A percentile compares a stretch with the other conserved stretches of the same genome.
Evolutionary conservation across 495 filamentous ascomycete genomes (phyloP).

Genomic region (Penicillium argentinense): DNA sequence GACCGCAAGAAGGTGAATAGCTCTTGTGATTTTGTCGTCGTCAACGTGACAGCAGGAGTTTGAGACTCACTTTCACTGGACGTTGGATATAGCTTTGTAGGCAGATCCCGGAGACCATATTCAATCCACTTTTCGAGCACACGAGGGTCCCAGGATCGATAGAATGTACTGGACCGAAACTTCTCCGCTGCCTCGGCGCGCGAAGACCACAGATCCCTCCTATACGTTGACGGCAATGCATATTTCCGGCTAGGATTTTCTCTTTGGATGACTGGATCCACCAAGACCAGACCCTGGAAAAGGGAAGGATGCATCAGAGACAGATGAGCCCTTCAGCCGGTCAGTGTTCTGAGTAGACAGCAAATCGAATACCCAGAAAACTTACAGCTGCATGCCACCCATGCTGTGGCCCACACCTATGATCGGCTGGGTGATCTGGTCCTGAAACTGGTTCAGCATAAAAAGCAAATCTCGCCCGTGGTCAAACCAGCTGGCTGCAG

Average conservation of each 20-base stretch:
- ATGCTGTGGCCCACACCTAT: constrained; percentile 77
- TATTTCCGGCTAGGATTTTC: constrained; percentile 6
- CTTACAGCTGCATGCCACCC: constrained; percentile 58
- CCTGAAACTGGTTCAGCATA: constrained; percentile 60
- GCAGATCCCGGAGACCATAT: constrained; percentile 54
- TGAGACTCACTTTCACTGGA: neutral
- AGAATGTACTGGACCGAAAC: constrained; percentile 44
- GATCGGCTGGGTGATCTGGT: constrained; percentile 66
- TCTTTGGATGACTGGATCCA: constrained; percentile 68
- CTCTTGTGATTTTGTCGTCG: constrained; percentile 63
- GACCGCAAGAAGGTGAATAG: constrained; percentile 39
- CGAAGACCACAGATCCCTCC: constrained; percentile 62
- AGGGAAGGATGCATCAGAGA: constrained; percentile 73
- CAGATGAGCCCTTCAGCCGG: constrained; percentile 33
- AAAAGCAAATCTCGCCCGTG: constrained; percentile 70
- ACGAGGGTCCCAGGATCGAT: constrained; percentile 59
- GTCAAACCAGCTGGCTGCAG: constrained; percentile 63
- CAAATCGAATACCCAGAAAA: no score
- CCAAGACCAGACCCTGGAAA: constrained; percentile 61
- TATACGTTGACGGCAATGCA: constrained; percentile 40
- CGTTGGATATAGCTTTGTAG: constrained; percentile 39
- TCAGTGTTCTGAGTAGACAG: no score
- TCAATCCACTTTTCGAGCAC: constrained; percentile 55
- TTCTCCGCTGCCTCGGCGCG: constrained; percentile 47
- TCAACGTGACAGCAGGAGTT: constrained; percentile 47